Evolutionary conservation across 768 basidiomycete genomes (phyloP), one percentile per base, ranked within the genome.

Genomic region (Phallus indusiatus): DNA sequence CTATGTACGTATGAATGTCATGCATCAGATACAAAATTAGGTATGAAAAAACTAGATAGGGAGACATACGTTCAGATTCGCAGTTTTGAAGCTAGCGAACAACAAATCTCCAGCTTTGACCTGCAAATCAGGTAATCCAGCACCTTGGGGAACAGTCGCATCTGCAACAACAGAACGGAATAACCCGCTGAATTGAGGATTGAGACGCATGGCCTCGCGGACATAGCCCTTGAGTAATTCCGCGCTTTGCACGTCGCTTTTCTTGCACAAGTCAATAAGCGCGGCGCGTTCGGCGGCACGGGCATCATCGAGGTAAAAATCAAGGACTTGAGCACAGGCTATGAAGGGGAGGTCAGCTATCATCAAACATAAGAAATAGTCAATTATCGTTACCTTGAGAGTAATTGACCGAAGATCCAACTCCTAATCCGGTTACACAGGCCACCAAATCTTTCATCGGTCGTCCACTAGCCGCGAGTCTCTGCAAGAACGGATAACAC

Each of bases 331-430:
- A 2, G 79, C 73, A 47, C 86, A 68, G 11, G 77, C 75, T 54
- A 81, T 75, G 1, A 82, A 81, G 71, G 81, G 85, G 6, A 80
- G 65, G 0, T 81, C 71, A 1, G 79, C 22, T 20, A 22, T 18
- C 6, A n/a, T 1, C 24, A 14, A 21, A 16, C 36, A 20, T 22
- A 20, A 1, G 47, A 17, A n/a, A 12, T 4, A 14, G 4, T 42
- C 42, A 0, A 6, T 47, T 12, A 36, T 50, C 7, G 68, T 35
- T 63, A 83, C 88, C 81, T 56, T 90, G 76, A 9, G 83, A 81
- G 36, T 90, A 69, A 70, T 90, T 87, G 14, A 84, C 84, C 7
- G 81, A 76, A 16, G 81, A 81, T 5, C 83, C 81, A 12, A 85
- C 75, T 16, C 76, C 67, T 51, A 83, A 78, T 8, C 76, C 74